phyloP scores from a whole-genome alignment of 768 basidiomycete genomes.

The Mycena epipterygia region DNA sequence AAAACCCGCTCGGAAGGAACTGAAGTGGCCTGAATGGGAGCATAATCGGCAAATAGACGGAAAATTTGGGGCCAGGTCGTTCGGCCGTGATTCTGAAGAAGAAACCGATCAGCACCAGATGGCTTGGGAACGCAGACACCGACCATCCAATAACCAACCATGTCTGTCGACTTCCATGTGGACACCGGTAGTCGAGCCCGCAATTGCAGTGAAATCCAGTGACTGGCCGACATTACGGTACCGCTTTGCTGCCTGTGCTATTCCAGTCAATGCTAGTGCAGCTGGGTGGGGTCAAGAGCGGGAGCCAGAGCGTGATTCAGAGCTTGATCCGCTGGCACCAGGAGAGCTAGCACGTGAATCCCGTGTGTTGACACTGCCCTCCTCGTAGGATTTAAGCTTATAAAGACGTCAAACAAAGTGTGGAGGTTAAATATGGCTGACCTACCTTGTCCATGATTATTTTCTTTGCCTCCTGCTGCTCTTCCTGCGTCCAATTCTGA shows the following conservation, averaged over 20 bases:
- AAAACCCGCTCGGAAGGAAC: slow-evolving; percentile 3
- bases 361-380: background rate
- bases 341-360: slow-evolving; percentile 1
- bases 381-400: slow-evolving; percentile 7
- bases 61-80: background rate
- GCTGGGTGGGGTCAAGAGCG: background rate
- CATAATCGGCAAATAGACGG: slow-evolving; percentile 2
- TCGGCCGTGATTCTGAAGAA: background rate
- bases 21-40: slow-evolving; percentile 9
- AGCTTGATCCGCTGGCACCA: slow-evolving; percentile 6
- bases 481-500: background rate
- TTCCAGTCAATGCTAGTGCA: background rate
- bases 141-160: slow-evolving; percentile 7
- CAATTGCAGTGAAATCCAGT: background rate
- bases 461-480: no score
- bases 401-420: background rate
- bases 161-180: slow-evolving; percentile 7
- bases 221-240: background rate
- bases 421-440: no score
- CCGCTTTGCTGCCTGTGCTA: slow-evolving; percentile 4
- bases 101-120: no score
- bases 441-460: no score
- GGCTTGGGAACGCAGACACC: background rate
- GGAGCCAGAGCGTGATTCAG: background rate
- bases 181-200: background rate